Conservation (phyloP, 169 alveolate species). For the Cryptosporidium parvum region DNA sequence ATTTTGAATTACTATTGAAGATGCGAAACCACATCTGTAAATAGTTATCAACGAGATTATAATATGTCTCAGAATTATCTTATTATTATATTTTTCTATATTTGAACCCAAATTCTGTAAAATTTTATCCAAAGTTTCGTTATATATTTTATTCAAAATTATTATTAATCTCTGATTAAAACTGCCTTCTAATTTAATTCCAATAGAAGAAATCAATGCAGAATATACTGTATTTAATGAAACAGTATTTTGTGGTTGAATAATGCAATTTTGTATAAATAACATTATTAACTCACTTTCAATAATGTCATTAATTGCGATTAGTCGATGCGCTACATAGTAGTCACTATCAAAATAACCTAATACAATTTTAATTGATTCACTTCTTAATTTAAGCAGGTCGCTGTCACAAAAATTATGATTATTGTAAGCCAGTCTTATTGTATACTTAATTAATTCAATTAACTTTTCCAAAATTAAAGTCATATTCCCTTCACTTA, state of each 20-base stretch:
- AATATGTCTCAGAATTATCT: slow-evolving; percentile 33
- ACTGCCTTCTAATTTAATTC: slow-evolving; percentile 14
- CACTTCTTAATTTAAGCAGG: neutral
- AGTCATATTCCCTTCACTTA: slow-evolving; percentile 74
- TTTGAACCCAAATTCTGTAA: neutral
- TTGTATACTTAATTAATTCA: slow-evolving; percentile 4
- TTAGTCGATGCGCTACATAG: neutral
- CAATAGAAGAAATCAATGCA: slow-evolving; percentile 44
- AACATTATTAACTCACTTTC: slow-evolving; percentile 12
- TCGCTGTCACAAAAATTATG: neutral
- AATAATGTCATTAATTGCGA: slow-evolving; percentile 26
- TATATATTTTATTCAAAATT: slow-evolving; percentile 25
- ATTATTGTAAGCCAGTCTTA: neutral
- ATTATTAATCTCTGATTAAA: slow-evolving; percentile 2
- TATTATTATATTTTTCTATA: slow-evolving; percentile 27
- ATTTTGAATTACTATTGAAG: slow-evolving; percentile 9
- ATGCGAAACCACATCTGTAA: slow-evolving; percentile 61
- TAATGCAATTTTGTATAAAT: slow-evolving; percentile 59
- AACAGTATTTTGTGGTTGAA: slow-evolving; percentile 6
- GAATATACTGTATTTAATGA: slow-evolving; percentile 61
- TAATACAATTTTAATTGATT: neutral
- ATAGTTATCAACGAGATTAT: slow-evolving; percentile 4
- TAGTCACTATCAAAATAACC: neutral
- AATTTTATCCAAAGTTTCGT: slow-evolving; percentile 10
- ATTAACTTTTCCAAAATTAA: slow-evolving; percentile 19